Evolutionary conservation across 78 protist species (phyloP).

Genomic region (Ministeria vibrans): DNA sequence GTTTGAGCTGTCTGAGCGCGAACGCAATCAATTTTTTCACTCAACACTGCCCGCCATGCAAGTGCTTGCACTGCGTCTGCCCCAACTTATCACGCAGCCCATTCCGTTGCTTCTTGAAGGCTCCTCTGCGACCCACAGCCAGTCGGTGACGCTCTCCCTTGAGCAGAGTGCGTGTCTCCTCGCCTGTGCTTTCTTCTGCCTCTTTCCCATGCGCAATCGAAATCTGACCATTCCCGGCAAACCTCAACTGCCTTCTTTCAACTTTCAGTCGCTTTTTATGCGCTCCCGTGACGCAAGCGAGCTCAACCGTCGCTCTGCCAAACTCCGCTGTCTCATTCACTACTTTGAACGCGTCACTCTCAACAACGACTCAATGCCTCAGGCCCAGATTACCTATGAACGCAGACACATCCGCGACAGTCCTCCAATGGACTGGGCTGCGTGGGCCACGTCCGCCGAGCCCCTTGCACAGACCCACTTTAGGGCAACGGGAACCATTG

Average conservation of each 20-base stretch:
- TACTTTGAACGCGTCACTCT: not conserved
- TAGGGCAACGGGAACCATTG: constrained; percentile 3
- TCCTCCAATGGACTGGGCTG: not conserved
- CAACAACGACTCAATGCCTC: not conserved
- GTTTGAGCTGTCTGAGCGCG: too few species aligned
- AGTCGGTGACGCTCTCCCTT: not conserved
- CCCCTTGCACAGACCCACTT: not conserved
- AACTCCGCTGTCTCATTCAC: not conserved
- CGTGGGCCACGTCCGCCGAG: not conserved
- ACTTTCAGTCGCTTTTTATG: not conserved
- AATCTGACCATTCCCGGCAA: not conserved
- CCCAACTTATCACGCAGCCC: not conserved
- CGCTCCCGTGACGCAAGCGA: too few species aligned
- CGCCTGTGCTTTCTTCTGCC: constrained; percentile 12
- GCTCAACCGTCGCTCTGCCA: not conserved
- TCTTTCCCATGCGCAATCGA: not conserved
- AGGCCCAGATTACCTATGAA: not conserved
- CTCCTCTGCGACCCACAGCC: not conserved
- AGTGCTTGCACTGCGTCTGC: not conserved
- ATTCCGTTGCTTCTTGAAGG: not conserved
- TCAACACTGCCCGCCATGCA: not conserved
- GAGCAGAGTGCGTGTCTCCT: constrained; percentile 9
- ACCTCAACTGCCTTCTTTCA: not conserved
- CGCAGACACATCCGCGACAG: not conserved
- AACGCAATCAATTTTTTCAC: too few species aligned